phyloP scores from a whole-genome alignment of 2,329 filamentous ascomycete species.

The Xylaria arbuscula region DNA sequence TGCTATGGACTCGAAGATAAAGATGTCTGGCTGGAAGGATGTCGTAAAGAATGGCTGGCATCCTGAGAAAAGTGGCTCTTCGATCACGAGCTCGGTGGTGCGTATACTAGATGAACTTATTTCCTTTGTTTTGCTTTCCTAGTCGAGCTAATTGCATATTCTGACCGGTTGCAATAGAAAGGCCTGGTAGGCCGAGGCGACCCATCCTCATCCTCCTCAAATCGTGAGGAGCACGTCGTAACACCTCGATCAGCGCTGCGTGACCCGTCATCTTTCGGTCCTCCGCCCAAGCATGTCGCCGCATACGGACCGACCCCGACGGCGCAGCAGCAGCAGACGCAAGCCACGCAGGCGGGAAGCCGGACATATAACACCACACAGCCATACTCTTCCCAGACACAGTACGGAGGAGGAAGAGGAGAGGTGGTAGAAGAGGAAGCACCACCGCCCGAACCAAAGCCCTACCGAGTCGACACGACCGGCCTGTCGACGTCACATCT shows the following conservation, averaged over 20 bases:
- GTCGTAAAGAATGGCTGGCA: constrained; percentile 65
- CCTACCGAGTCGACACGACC: constrained; percentile 76
- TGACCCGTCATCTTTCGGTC: constrained; percentile 82
- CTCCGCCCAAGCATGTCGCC: constrained; percentile 75
- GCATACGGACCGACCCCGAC: constrained; percentile 21
- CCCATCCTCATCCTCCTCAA: constrained; percentile 37
- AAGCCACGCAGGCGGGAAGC: constrained; percentile 36
- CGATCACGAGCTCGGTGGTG: constrained; percentile 61
- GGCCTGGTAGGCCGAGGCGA: constrained; percentile 58
- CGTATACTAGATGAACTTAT: constrained; percentile 40
- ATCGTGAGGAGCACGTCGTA: constrained; percentile 52
- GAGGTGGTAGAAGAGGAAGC: constrained; percentile 49
- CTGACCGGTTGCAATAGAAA: constrained; percentile 52
- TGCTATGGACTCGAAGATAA: background rate
- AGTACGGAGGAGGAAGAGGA: constrained; percentile 49
- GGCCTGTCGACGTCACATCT: constrained; percentile 75
- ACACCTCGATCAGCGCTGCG: constrained; percentile 76
- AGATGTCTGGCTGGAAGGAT: constrained; percentile 59
- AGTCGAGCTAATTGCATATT: constrained; percentile 27
- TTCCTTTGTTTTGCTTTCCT: background rate
- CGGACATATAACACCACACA: constrained; percentile 28
- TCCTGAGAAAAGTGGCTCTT: constrained; percentile 58
- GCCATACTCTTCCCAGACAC: constrained; percentile 47
- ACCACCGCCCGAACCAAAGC: constrained; percentile 63
- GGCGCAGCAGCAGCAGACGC: constrained; percentile 17